These are phyloP conservation scores for Rhododendron griersonianum DNA, from an alignment of 148 eudicot genomes.

Conservation along the genomic window DNA sequence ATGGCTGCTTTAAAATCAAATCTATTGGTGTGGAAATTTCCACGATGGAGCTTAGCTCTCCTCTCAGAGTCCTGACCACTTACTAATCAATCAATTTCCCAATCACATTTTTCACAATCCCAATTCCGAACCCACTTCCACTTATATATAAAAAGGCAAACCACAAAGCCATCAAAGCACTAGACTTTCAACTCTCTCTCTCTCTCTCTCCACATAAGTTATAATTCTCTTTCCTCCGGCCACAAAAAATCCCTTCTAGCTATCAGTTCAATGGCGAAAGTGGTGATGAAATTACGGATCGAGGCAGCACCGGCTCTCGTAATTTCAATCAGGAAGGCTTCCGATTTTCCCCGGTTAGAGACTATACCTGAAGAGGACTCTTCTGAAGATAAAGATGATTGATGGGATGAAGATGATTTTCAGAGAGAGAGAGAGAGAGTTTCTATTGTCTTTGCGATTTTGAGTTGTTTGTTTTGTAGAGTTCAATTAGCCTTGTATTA, in stretches of 20 bases:
- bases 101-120: not conserved
- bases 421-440: not conserved
- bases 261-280: not conserved
- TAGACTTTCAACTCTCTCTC: not conserved
- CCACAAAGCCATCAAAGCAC: not conserved
- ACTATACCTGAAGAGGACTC: constrained; percentile 1
- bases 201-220: not conserved
- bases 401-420: not conserved
- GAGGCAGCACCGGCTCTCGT: not conserved
- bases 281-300: not conserved
- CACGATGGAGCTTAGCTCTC: not conserved
- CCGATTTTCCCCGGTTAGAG: not conserved
- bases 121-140: not conserved
- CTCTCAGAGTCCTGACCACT: too few relatives aligned
- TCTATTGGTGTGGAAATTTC: not conserved
- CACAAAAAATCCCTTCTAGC: not conserved
- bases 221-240: not conserved
- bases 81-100: not conserved
- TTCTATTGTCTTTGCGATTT: not conserved
- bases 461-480: not conserved
- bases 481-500: not conserved
- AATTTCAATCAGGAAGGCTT: not conserved
- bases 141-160: not conserved
- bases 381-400: not conserved
- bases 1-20: not conserved